These are phyloP conservation scores for Pseudogymnoascus sp. DNA, from an alignment of 2,329 filamentous ascomycete genomes.

Conservation along the genomic window DNA sequence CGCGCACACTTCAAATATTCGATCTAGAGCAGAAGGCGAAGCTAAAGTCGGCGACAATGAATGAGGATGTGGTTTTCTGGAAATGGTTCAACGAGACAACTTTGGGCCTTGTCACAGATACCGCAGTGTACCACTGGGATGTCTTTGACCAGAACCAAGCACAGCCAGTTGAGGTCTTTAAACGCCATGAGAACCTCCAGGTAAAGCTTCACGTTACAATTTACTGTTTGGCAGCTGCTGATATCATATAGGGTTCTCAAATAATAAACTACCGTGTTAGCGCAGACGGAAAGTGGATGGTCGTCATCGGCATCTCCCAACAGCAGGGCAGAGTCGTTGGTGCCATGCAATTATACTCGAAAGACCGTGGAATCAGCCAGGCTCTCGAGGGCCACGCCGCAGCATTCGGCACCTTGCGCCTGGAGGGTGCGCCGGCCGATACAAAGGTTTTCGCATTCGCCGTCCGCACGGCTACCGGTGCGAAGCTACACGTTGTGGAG, in stretches of 20 bases:
- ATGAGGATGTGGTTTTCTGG: slow-evolving; percentile 97
- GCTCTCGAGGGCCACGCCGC: slow-evolving; percentile 96
- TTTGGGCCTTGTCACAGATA: slow-evolving; percentile 84
- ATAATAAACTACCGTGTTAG: slow-evolving; percentile 99
- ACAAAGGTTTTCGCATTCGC: slow-evolving; percentile 97
- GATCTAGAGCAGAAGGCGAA: slow-evolving; percentile 89
- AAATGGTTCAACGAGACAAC: slow-evolving; percentile 93
- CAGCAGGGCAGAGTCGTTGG: slow-evolving; percentile 90
- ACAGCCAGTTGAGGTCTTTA: slow-evolving; percentile 82
- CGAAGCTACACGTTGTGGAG: slow-evolving; percentile 95
- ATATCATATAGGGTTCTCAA: slow-evolving; percentile 68
- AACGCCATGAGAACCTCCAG: slow-evolving; percentile 81
- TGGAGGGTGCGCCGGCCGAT: slow-evolving; percentile 82
- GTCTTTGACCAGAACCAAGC: slow-evolving; percentile 78
- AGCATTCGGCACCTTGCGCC: slow-evolving; percentile 78
- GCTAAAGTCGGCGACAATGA: slow-evolving; percentile 93
- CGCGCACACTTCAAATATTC: slow-evolving; percentile 93
- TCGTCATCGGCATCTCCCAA: slow-evolving; percentile 90
- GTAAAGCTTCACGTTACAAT: slow-evolving; percentile 44
- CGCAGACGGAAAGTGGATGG: slow-evolving; percentile 96
- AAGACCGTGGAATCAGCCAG: slow-evolving; percentile 92
- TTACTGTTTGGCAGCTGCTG: slow-evolving; percentile 13
- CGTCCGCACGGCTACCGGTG: slow-evolving; percentile 78
- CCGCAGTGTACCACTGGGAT: slow-evolving; percentile 93
- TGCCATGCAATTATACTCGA: slow-evolving; percentile 95